Evolutionary conservation across 345 rosid species (phyloP).

Genomic region (Microthlaspi erraticum): DNA sequence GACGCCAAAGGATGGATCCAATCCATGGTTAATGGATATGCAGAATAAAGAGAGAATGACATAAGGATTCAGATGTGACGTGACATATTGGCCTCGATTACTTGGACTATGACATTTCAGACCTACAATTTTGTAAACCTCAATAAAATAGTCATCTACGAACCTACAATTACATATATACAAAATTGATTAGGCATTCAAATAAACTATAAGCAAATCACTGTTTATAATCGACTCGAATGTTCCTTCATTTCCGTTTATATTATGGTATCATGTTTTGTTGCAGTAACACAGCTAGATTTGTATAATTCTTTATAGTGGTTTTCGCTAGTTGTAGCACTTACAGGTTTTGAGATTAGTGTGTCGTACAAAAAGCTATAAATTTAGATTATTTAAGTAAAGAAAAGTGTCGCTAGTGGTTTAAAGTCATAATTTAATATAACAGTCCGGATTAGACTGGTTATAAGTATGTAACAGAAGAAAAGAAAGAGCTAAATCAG

Average conservation of each 20-base stretch:
- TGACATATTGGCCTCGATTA: constrained; percentile 49
- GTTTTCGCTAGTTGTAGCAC: constrained; percentile 23
- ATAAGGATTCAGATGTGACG: constrained; percentile 50
- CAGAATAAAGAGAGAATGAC: constrained; percentile 51
- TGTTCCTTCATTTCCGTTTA: constrained; percentile 21
- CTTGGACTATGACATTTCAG: constrained; percentile 45
- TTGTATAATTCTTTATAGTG: constrained; percentile 6
- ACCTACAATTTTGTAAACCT: constrained; percentile 15
- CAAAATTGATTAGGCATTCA: not conserved
- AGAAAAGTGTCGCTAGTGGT: constrained; percentile 4
- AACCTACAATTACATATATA: not conserved
- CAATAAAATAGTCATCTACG: constrained; percentile 1
- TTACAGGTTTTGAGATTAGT: constrained; percentile 37
- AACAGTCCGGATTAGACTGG: constrained; percentile 20
- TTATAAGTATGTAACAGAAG: not conserved
- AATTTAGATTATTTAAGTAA: not conserved
- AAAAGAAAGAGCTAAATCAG: constrained; percentile 12
- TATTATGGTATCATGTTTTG: constrained; percentile 20
- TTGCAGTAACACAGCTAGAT: constrained; percentile 15
- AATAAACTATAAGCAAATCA: not conserved
- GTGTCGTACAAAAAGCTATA: constrained; percentile 25
- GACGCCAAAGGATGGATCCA: constrained; percentile 42
- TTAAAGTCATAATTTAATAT: constrained; percentile 12
- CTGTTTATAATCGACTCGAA: not conserved
- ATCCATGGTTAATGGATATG: constrained; percentile 45